phyloP scores from a whole-genome alignment of 495 filamentous ascomycete species.

The Neurospora tetraspora region DNA sequence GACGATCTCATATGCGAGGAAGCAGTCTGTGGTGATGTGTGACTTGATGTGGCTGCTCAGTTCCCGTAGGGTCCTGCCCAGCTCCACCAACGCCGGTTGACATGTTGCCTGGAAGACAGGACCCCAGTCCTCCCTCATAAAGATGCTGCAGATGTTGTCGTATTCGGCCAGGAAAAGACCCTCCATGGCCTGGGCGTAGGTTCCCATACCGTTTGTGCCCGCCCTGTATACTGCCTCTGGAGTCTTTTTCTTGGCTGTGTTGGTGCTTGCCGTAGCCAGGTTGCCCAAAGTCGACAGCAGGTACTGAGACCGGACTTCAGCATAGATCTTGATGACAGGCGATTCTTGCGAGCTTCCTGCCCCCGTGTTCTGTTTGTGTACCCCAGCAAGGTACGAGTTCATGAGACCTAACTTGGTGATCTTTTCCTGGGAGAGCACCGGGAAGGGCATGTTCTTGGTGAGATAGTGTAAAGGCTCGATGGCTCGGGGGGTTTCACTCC shows the following conservation, averaged over 20 bases:
- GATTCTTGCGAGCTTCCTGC: conserved; percentile 51
- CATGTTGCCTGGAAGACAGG: conserved; percentile 68
- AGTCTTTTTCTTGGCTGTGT: conserved; percentile 72
- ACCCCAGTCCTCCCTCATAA: conserved; percentile 74
- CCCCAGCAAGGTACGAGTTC: conserved; percentile 35
- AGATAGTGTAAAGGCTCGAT: conserved; percentile 89
- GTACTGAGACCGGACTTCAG: conserved; percentile 78
- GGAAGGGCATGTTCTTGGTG: conserved; percentile 63
- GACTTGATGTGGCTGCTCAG: conserved; percentile 80
- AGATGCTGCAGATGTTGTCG: conserved; percentile 75
- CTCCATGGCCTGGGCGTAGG: conserved; percentile 80
- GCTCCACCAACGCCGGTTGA: conserved; percentile 62
- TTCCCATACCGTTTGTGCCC: conserved; percentile 88
- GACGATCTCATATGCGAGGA: conserved; percentile 89
- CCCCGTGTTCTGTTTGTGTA: conserved; percentile 17
- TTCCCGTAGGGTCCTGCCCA: conserved; percentile 77
- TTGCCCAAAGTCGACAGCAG: conserved; percentile 70
- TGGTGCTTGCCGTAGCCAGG: conserved; percentile 77
- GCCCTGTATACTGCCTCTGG: conserved; percentile 74
- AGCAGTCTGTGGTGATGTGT: conserved; percentile 88
- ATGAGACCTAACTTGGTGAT: conserved; percentile 39
- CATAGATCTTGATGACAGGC: conserved; percentile 59
- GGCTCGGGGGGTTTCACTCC: conserved; percentile 54
- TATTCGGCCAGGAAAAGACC: conserved; percentile 79
- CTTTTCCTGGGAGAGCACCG: conserved; percentile 38